Conservation (phyloP, 192 early-diverging fungal genomes). For the Polychytrium aggregatum region DNA sequence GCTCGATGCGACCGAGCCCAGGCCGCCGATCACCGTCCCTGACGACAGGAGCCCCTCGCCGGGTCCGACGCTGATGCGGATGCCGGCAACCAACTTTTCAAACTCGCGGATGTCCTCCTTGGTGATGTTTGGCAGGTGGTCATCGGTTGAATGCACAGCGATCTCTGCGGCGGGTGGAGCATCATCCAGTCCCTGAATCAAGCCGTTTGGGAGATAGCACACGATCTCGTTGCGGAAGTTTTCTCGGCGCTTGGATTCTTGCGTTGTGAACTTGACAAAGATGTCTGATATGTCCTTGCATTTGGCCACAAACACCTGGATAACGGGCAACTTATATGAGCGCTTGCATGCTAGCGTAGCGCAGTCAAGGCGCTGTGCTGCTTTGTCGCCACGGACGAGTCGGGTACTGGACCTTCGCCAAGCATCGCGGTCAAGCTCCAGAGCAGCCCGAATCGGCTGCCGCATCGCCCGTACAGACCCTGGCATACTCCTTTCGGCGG, state of each 20-base stretch:
- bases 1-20: too few relatives aligned
- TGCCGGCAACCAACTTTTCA: conserved; percentile 25
- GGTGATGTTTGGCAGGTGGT: conserved; percentile 21
- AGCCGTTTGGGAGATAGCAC: conserved; percentile 25
- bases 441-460: too few relatives aligned
- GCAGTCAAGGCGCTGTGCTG: too few relatives aligned
- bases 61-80: conserved; percentile 1
- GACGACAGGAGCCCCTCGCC: too few relatives aligned
- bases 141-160: conserved; percentile 21
- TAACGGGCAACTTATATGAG: background rate
- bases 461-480: conserved; percentile 4
- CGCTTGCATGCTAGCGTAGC: too few relatives aligned
- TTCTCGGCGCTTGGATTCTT: conserved; percentile 25
- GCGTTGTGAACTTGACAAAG: conserved; percentile 15
- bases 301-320: conserved; percentile 18
- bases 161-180: conserved; percentile 24
- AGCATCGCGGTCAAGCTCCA: too few relatives aligned
- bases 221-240: conserved; percentile 28
- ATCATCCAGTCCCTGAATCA: conserved; percentile 30
- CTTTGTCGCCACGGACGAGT: too few relatives aligned
- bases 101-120: conserved; percentile 26
- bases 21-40: too few relatives aligned
- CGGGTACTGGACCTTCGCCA: too few relatives aligned
- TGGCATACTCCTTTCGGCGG: conserved; percentile 30
- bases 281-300: conserved; percentile 28